A percentile compares a stretch with the other conserved stretches of the same genome.
phyloP scores from a whole-genome alignment of 495 filamentous ascomycete genomes.

The Annulohypoxylon bovei region DNA sequence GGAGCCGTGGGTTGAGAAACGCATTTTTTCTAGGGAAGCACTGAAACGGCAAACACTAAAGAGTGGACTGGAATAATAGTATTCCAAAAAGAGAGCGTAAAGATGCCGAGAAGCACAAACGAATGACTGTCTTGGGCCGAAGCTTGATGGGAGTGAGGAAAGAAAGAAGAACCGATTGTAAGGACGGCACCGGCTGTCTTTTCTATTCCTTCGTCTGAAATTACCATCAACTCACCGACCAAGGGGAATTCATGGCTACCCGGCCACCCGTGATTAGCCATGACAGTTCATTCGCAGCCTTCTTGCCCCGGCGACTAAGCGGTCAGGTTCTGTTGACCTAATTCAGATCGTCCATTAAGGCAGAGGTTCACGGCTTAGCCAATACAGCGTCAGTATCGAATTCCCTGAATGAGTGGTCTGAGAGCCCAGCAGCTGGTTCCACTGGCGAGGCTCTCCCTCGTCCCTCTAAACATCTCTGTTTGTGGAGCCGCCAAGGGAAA shows the following conservation, averaged over 20 bases:
- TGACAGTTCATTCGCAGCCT: constrained; percentile 14
- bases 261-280: constrained; percentile 38
- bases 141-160: constrained; percentile 44
- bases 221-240: constrained; percentile 35
- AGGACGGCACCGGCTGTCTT: constrained; percentile 39
- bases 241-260: constrained; percentile 27
- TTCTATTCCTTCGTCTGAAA: constrained; percentile 44
- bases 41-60: constrained; percentile 41
- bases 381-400: constrained; percentile 20
- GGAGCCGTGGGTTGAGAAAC: constrained; percentile 47
- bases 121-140: constrained; percentile 46
- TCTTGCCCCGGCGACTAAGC: constrained; percentile 20
- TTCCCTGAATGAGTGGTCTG: constrained; percentile 16
- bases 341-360: constrained; percentile 43
- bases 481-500: constrained; percentile 22
- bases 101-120: constrained; percentile 45
- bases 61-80: constrained; percentile 47
- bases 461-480: constrained; percentile 18
- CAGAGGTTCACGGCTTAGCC: constrained; percentile 10
- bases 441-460: constrained; percentile 31
- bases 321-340: constrained; percentile 35
- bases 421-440: constrained; percentile 23
- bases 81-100: constrained; percentile 43
- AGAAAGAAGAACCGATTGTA: constrained; percentile 5
- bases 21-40: constrained; percentile 37